Evolutionary conservation across 495 filamentous ascomycete genomes (phyloP).

Genomic region (Pseudevernia furfuracea): DNA sequence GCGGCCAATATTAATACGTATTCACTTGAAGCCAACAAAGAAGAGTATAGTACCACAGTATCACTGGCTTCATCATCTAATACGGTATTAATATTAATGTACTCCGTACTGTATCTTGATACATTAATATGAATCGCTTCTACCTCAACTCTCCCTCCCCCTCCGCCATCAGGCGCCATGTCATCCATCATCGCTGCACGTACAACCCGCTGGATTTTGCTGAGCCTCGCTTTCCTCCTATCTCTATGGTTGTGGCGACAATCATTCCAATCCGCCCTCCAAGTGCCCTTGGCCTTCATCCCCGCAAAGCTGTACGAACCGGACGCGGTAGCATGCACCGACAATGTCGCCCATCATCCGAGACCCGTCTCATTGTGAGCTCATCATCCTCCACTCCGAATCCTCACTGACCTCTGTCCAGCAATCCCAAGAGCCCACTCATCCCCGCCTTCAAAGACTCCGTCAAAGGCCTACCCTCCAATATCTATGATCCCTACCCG

Average conservation of each 20-base stretch:
- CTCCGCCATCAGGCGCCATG: not conserved
- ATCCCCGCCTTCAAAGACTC: conserved; percentile 19
- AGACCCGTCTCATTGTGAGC: not conserved
- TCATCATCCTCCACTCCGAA: not conserved
- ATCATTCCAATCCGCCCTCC: not conserved
- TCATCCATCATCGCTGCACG: not conserved
- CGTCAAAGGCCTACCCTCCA: conserved; percentile 9
- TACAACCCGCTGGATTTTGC: conserved; percentile 5
- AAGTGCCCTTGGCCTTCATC: conserved; percentile 2
- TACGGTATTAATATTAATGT: too few relatives aligned
- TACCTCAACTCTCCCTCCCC: not conserved
- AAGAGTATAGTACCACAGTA: too few relatives aligned
- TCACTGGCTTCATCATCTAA: too few relatives aligned
- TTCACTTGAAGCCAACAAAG: too few relatives aligned
- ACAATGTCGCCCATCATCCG: not conserved
- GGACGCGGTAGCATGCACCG: conserved; percentile 11
- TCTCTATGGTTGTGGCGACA: conserved; percentile 15
- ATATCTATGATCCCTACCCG: conserved; percentile 45
- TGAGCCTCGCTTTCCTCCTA: not conserved
- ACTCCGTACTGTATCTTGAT: too few relatives aligned
- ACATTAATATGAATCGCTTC: not conserved
- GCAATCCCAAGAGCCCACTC: conserved; percentile 14
- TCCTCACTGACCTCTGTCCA: conserved; percentile 3
- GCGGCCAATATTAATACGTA: too few relatives aligned
- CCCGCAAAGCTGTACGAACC: conserved; percentile 18